Base-by-base conservation (phyloP, 2,329 filamentous ascomycete genomes). In the Diplodia intermedia region DNA sequence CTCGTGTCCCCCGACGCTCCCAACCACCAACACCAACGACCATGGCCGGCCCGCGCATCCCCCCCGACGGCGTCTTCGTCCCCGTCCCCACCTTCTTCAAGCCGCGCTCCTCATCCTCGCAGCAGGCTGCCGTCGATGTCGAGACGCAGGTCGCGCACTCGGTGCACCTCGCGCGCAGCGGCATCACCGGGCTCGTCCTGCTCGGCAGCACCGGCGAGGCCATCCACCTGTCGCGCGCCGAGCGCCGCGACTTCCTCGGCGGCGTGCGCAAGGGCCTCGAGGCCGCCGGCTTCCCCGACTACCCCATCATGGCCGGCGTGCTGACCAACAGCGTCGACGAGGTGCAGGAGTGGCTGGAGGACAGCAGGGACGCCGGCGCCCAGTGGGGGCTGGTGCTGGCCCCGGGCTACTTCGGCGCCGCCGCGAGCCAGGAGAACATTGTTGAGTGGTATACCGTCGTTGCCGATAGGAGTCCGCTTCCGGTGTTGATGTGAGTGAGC, bases 151-250 rank as follows among this genome's bases (percentile, higher is more conserved):
- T 79, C 23, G 79, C 80, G 26, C 86, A 89, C 79, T 82, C 82
- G 7, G 73, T 89, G 20, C 86, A 85, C 76, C 83, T 89, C 53
- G 86, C 86, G 38, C 79, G 80, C 53, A 79, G 80, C 47, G 87
- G 87, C 66, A 84, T 89, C 74, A 79, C 79, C 26, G 87, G 87
- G 38, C 79, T 88, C 38, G 84, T 88, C 33, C 79, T 88, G 23
- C 82, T 88, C 43, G 87, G 87, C n/a, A 86, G 82, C 61, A 88
- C 86, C 0, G 86, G 87, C 60, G 87, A 89, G 75, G 84, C 85
- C 0, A 83, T 88, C 50, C 86, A 88, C 74, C 77, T 88, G 14
- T 81, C 83, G 15, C 79, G 79, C n/a, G 69, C 75, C 5, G 86
- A 89, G 70, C 84, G 86, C n/a, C 77, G 75, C 53, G 75, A 79